A percentile compares a stretch with the other conserved stretches of the same genome.
Evolutionary conservation across 2,329 filamentous ascomycete species (phyloP).

Genomic region (Diplocarpon rosae): DNA sequence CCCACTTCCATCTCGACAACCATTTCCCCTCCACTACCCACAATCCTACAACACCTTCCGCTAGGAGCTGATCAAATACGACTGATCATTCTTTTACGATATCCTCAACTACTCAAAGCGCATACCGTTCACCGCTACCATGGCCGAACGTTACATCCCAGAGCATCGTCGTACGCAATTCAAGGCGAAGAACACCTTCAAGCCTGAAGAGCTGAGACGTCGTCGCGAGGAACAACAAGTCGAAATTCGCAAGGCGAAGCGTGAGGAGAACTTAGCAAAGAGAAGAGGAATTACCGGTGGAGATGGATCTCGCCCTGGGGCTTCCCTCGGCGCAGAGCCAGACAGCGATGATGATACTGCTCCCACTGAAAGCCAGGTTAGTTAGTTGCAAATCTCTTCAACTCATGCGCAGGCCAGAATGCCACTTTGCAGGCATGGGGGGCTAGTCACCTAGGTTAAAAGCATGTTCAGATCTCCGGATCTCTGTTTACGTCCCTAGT

Average conservation of each 20-base stretch:
- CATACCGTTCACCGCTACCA: conserved; percentile 31
- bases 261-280: conserved; percentile 98
- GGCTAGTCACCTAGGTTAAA: neutral
- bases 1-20: conserved; percentile 7
- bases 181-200: conserved; percentile 99
- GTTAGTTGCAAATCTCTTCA: conserved; percentile 26
- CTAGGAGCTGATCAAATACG: conserved; percentile 11
- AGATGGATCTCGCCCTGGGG: conserved; percentile 63
- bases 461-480: neutral
- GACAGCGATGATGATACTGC: conserved; percentile 97
- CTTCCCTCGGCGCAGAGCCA: conserved; percentile 73
- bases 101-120: conserved; percentile 6
- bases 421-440: no score
- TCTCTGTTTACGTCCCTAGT: conserved; percentile 24
- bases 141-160: conserved; percentile 98
- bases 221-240: conserved; percentile 99
- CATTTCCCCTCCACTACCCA: conserved; percentile 4
- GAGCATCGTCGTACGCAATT: conserved; percentile 98
- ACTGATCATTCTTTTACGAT: conserved; percentile 8
- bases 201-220: conserved; percentile 95
- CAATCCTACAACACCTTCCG: conserved; percentile 8
- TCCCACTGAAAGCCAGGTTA: conserved; percentile 92
- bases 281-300: conserved; percentile 83
- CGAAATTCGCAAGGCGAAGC: conserved; percentile 96
- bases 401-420: neutral